Conservation (phyloP, 768 basidiomycete genomes). For the Russula sp. region DNA sequence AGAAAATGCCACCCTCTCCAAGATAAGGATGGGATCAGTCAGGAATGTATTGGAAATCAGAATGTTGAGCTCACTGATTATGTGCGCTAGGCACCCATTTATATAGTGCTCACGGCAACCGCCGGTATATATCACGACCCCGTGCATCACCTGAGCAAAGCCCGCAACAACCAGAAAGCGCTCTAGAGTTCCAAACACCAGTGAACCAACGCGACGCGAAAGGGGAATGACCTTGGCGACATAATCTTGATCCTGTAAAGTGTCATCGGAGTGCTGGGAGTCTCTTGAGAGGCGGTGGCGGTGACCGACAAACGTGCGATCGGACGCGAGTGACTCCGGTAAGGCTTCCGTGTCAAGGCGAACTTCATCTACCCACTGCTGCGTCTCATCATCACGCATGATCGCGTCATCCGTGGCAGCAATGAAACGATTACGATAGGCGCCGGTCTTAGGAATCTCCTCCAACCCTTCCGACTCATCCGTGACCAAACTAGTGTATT, state of each 20-base stretch:
- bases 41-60: constrained; percentile 15
- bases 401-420: constrained; percentile 23
- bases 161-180: constrained; percentile 68
- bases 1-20: constrained; percentile 87
- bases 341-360: constrained; percentile 42
- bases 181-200: constrained; percentile 54
- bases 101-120: constrained; percentile 75
- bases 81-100: constrained; percentile 84
- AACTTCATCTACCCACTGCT: constrained; percentile 54
- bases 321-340: constrained; percentile 48
- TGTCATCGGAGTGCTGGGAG: constrained; percentile 55
- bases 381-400: constrained; percentile 40
- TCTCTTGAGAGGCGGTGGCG: constrained; percentile 43
- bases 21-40: constrained; percentile 6
- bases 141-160: constrained; percentile 61
- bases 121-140: constrained; percentile 81
- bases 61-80: constrained; percentile 66
- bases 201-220: constrained; percentile 45
- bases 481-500: constrained; percentile 57
- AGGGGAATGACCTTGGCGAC: constrained; percentile 31
- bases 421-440: constrained; percentile 13
- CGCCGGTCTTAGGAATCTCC: constrained; percentile 42
- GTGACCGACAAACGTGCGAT: constrained; percentile 51
- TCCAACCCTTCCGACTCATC: constrained; percentile 58
- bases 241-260: constrained; percentile 44